phyloP scores from a whole-genome alignment of 2,329 filamentous ascomycete species.

The Neopestalotiopsis rosae region DNA sequence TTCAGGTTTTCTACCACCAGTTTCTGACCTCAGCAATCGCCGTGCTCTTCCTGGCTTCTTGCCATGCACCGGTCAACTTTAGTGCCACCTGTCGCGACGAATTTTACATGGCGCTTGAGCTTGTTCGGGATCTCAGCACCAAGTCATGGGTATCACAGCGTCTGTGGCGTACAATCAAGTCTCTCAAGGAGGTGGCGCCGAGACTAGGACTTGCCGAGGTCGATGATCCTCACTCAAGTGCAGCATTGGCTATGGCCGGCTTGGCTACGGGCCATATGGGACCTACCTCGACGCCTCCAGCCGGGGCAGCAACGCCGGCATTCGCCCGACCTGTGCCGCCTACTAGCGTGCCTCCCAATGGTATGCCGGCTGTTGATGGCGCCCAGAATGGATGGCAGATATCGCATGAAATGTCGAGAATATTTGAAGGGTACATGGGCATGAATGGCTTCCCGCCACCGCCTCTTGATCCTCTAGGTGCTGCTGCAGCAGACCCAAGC shows the following conservation, averaged over 20 bases:
- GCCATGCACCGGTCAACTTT: conserved; percentile 76
- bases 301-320: neutral
- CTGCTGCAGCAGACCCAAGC: conserved; percentile 2
- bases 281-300: conserved; percentile 22
- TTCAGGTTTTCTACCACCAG: conserved; percentile 81
- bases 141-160: conserved; percentile 75
- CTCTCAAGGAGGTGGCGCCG: conserved; percentile 74
- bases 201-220: conserved; percentile 67
- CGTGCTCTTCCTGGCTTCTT: conserved; percentile 77
- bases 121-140: conserved; percentile 74
- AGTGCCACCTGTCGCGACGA: conserved; percentile 72
- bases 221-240: conserved; percentile 56
- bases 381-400: conserved; percentile 53
- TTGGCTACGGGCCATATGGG: conserved; percentile 48
- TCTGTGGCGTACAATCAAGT: conserved; percentile 74
- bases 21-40: conserved; percentile 78
- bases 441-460: conserved; percentile 23
- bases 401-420: conserved; percentile 58
- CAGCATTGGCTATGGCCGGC: conserved; percentile 61
- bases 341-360: neutral
- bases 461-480: conserved; percentile 6
- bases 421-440: conserved; percentile 46
- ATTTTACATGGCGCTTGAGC: conserved; percentile 78
- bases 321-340: conserved; percentile 19
- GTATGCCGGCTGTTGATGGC: conserved; percentile 24